phyloP scores from a whole-genome alignment of 805 yeast genomes.

The Candida verbasci region DNA sequence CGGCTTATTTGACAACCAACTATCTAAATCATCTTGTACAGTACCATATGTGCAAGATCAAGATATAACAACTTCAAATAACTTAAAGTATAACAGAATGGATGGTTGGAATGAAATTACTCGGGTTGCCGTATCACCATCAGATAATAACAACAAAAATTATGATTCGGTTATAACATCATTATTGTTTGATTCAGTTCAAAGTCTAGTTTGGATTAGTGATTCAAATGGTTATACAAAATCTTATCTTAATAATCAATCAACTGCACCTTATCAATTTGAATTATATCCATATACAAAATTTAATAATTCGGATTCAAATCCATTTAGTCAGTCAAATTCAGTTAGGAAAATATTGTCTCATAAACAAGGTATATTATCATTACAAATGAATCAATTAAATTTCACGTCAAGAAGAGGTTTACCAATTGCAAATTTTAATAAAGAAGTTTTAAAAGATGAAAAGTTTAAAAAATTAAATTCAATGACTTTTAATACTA shows the following conservation, averaged over 20 bases:
- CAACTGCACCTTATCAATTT: conserved; percentile 15
- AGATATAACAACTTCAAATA: no score
- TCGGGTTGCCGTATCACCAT: conserved; percentile 9
- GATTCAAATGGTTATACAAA: conserved; percentile 52
- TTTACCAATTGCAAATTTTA: conserved; percentile 16
- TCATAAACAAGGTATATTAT: conserved; percentile 30
- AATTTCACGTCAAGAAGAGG: conserved; percentile 35
- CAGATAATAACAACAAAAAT: background rate
- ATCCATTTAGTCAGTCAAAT: background rate
- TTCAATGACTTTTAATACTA: conserved; percentile 30
- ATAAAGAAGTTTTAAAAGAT: conserved; percentile 12
- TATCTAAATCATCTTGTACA: no score
- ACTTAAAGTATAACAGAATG: no score
- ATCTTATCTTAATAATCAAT: conserved; percentile 19
- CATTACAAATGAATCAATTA: conserved; percentile 27
- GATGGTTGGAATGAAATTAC: conserved; percentile 50
- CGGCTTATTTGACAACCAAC: no score
- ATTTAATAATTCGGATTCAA: conserved; percentile 22
- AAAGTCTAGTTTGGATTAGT: conserved; percentile 83
- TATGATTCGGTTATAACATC: conserved; percentile 18
- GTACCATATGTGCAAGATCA: no score
- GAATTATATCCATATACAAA: conserved; percentile 34
- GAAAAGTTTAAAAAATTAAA: conserved; percentile 18
- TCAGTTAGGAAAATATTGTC: conserved; percentile 26
- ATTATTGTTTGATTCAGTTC: conserved; percentile 57